Evolutionary conservation across 2,329 filamentous ascomycete genomes (phyloP).

Genomic region (Aspergillus latus): DNA sequence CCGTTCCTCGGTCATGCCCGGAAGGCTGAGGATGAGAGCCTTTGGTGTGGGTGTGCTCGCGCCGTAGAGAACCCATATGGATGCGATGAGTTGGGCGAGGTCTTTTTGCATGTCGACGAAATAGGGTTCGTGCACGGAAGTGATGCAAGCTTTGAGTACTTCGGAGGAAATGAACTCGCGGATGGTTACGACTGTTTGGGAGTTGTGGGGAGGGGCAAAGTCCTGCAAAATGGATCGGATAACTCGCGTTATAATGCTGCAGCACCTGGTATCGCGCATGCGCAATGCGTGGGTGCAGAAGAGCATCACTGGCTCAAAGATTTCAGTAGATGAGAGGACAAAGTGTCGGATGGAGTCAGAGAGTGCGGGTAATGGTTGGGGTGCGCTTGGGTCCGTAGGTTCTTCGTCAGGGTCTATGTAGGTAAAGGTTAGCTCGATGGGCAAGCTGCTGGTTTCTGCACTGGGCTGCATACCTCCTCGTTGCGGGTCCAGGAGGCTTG

Average conservation of each 20-base stretch:
- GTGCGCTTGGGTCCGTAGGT: slow-evolving; percentile 32
- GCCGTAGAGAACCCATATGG: slow-evolving; percentile 76
- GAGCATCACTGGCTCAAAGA: slow-evolving; percentile 84
- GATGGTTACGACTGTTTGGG: slow-evolving; percentile 63
- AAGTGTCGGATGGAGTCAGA: slow-evolving; percentile 70
- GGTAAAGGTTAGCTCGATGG: slow-evolving; percentile 17
- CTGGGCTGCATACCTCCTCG: slow-evolving; percentile 55
- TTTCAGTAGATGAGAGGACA: slow-evolving; percentile 71
- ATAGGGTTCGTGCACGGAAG: slow-evolving; percentile 88
- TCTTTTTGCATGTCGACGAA: slow-evolving; percentile 97
- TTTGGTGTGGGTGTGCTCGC: slow-evolving; percentile 68
- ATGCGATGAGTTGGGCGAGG: slow-evolving; percentile 80
- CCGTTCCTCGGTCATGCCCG: slow-evolving; percentile 68
- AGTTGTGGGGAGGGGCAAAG: slow-evolving; percentile 57
- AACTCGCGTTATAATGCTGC: slow-evolving; percentile 80
- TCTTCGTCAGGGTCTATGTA: slow-evolving; percentile 38
- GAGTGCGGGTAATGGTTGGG: slow-evolving; percentile 46
- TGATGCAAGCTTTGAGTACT: slow-evolving; percentile 85
- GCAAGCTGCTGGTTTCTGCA: neutral
- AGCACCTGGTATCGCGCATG: slow-evolving; percentile 86
- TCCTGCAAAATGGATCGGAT: slow-evolving; percentile 81
- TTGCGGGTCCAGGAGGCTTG: slow-evolving; percentile 78
- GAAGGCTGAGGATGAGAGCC: slow-evolving; percentile 74
- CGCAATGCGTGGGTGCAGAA: slow-evolving; percentile 90
- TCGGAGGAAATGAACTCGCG: slow-evolving; percentile 87